Percentiles rank a stretch among this genome's conserved stretches.
Evolutionary conservation across 441 rosid species (phyloP).

Genomic region (Gossypium gossypioides): DNA sequence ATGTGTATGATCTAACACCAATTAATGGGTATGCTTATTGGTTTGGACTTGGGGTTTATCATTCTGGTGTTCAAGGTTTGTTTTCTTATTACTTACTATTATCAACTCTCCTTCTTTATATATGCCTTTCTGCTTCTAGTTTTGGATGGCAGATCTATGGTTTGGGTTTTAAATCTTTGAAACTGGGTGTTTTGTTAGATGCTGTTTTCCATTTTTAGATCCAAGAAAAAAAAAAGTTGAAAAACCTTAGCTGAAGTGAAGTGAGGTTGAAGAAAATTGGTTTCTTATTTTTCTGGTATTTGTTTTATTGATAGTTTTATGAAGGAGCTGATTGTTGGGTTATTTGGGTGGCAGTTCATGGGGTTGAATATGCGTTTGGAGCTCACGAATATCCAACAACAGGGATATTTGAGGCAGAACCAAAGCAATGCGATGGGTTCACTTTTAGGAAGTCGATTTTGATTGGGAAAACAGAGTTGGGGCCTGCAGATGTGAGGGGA

Average conservation of each 20-base stretch:
- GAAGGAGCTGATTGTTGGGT: background rate
- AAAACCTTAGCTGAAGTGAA: background rate
- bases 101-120: background rate
- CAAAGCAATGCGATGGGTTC: constrained; percentile 79
- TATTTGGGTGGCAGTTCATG: constrained; percentile 49
- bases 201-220: constrained; percentile 2
- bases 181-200: background rate
- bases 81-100: background rate
- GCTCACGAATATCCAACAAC: constrained; percentile 89
- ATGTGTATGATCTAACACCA: constrained; percentile 91
- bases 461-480: constrained; percentile 80
- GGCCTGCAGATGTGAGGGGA: constrained; percentile 52
- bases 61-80: constrained; percentile 94
- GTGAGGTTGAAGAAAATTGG: background rate
- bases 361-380: constrained; percentile 86
- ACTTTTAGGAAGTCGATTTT: constrained; percentile 71
- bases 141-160: background rate
- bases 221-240: background rate
- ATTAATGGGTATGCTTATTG: constrained; percentile 89
- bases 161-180: background rate
- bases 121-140: background rate
- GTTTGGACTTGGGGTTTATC: constrained; percentile 93
- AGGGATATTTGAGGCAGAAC: constrained; percentile 87
- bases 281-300: background rate
- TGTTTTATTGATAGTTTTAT: background rate